Conservation (phyloP, 768 basidiomycete genomes). For the Albatrellus ellisii region DNA sequence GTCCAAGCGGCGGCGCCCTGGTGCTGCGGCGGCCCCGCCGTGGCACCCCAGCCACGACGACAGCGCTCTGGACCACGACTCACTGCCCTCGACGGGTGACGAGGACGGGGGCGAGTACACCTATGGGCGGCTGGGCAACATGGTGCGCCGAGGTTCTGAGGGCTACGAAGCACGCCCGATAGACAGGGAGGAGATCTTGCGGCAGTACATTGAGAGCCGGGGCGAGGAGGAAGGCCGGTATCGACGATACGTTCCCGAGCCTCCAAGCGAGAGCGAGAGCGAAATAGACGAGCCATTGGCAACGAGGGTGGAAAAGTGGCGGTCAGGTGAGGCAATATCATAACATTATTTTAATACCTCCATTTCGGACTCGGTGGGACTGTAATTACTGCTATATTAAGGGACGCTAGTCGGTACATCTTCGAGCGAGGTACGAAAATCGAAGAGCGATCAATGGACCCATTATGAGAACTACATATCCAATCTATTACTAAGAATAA, state of each 20-base stretch:
- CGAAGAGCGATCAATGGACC: too few species aligned
- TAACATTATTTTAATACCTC: too few species aligned
- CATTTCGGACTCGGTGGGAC: neutral
- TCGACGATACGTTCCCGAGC: conserved; percentile 51
- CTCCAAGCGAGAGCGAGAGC: conserved; percentile 26
- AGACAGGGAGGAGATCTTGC: conserved; percentile 52
- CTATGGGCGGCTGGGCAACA: conserved; percentile 7
- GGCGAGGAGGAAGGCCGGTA: conserved; percentile 51
- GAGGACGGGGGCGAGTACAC: conserved; percentile 17
- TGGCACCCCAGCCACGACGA: conserved; percentile 62
- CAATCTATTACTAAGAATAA: neutral
- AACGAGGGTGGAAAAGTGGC: conserved; percentile 16
- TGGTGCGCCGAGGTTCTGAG: conserved; percentile 56
- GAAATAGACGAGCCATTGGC: conserved; percentile 27
- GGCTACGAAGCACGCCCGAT: conserved; percentile 61
- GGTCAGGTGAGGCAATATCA: conserved; percentile 10
- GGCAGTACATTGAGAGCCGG: conserved; percentile 37
- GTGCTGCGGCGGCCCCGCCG: conserved; percentile 44
- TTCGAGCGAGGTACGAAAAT: too few species aligned
- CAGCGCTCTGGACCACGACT: conserved; percentile 16
- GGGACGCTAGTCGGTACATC: too few species aligned
- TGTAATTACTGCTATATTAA: conserved; percentile 5
- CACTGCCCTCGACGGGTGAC: conserved; percentile 19
- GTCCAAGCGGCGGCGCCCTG: conserved; percentile 18
- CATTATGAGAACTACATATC: neutral